Evolutionary conservation across 202 grass and related monocot genomes (phyloP), one percentile per base, ranked within the genome.

Genomic region (Musa balbisiana): DNA sequence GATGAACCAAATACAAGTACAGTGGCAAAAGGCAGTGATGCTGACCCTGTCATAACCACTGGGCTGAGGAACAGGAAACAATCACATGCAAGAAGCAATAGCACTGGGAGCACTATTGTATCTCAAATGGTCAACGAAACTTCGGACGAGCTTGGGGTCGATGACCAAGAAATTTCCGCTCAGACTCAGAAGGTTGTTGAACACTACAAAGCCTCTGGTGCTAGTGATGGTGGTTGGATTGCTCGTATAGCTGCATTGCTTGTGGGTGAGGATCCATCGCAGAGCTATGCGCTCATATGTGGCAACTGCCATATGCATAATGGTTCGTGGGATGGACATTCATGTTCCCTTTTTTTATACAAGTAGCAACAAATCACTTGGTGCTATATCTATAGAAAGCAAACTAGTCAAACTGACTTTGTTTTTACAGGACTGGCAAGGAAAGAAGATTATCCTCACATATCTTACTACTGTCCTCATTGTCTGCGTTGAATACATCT

Each of bases 251-350:
- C 91, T 64, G 95, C 95, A 19, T 77, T 94, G 69, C 88, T 98
- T 55, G 91, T 98, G 29, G 95, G 89, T 51, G 95, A 98, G 83
- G 91, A 98, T 85, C 95, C 95, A 43, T 89, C 89, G 25, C 95
- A 98, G 12, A 92, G 91, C 0, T 98, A 98, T 21, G 95, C 95
- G 64, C 88, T 98, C 78, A 98, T 98, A 53, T 98, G 95, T 85
- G 91, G 95, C 49, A 94, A 88, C 74, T 98, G 95, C 72, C 80
- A 83, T 78, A 94, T 98, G 95, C 95, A 98, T 80, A 98, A 98
- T 80, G 95, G 95, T 98, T 51, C 5, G 83, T 79, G 56, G 22
- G 25, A 69, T 79, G 8, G 29, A 67, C 16, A 43, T 67, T 17
- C 24, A 16, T 64, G 17, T 64, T 10, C 62, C 20, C 58, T 62